A percentile compares a stretch with the other conserved stretches of the same genome.
Conservation (phyloP, 2,329 filamentous ascomycete species). For the Alternaria ethzedia region DNA sequence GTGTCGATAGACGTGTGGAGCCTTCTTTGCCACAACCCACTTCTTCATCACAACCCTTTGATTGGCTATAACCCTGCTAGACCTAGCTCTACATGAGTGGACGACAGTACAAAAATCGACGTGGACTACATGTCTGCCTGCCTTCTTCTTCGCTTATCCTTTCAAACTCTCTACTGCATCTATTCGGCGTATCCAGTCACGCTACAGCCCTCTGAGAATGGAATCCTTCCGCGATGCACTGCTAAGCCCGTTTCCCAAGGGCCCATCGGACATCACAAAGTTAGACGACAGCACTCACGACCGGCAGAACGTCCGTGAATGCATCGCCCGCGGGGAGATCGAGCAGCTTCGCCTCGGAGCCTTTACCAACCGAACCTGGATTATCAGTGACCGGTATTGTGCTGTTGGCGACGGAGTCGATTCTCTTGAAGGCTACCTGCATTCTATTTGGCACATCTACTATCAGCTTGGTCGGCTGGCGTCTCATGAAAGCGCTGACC, state of each 20-base stretch:
- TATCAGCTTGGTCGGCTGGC: background rate
- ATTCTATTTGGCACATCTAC: constrained; percentile 16
- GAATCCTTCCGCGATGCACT: constrained; percentile 2
- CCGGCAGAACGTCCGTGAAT: background rate
- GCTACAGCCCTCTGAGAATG: background rate
- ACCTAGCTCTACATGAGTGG: background rate
- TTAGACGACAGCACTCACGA: background rate
- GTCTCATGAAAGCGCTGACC: constrained; percentile 6
- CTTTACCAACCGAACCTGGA: background rate
- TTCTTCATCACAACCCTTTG: too few relatives aligned
- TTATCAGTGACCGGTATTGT: background rate
- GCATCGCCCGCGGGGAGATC: background rate
- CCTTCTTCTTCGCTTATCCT: background rate
- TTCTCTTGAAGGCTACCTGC: constrained; percentile 3
- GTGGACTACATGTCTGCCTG: background rate
- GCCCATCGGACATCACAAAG: constrained; percentile 6
- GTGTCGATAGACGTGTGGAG: too few relatives aligned
- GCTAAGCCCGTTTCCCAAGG: constrained; percentile 3
- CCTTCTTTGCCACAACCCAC: too few relatives aligned
- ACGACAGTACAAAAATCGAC: background rate
- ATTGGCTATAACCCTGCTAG: too few relatives aligned
- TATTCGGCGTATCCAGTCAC: background rate
- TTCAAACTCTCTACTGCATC: background rate
- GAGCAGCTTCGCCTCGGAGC: background rate
- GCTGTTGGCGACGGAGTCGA: background rate